Evolutionary conservation across 139 green algal genomes (phyloP).

Genomic region (Edaphochlamys debaryana): DNA sequence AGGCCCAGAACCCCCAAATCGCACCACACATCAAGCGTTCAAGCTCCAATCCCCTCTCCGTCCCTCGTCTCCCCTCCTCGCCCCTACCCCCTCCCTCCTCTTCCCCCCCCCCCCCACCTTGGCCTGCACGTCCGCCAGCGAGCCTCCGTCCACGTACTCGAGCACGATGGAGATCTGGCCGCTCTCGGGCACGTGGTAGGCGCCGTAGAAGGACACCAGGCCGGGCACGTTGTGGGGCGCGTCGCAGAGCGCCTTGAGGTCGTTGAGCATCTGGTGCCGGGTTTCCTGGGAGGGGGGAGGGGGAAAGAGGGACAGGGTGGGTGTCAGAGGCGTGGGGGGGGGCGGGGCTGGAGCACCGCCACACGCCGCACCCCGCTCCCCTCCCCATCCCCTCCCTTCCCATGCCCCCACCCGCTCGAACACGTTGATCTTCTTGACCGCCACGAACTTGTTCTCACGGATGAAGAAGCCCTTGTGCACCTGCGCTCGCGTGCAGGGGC

Average conservation of each 20-base stretch:
- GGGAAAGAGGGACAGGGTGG: background rate
- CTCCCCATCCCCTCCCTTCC: too few species aligned
- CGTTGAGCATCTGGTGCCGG: conserved; percentile 89
- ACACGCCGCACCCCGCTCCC: too few species aligned
- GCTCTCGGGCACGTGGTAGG: conserved; percentile 79
- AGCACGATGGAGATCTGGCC: conserved; percentile 90
- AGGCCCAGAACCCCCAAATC: too few species aligned
- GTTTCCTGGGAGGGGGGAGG: conserved; percentile 69
- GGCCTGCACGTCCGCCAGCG: conserved; percentile 83
- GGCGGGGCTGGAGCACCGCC: background rate
- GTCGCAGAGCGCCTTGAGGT: conserved; percentile 87
- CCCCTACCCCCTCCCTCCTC: too few species aligned
- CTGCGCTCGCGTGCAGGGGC: conserved; percentile 34
- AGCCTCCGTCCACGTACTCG: conserved; percentile 97
- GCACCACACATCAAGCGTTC: too few species aligned
- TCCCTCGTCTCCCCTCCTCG: too few species aligned
- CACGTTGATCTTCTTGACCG: conserved; percentile 87
- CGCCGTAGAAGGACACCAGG: conserved; percentile 82
- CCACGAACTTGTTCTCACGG: conserved; percentile 77
- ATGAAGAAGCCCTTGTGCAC: conserved; percentile 84
- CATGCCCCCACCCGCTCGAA: conserved; percentile 69
- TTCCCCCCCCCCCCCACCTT: conserved; percentile 43
- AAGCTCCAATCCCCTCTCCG: too few species aligned
- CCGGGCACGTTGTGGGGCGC: conserved; percentile 55
- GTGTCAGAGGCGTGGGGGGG: background rate